Percentiles rank a stretch among this genome's conserved stretches.
These are phyloP conservation scores for Poterioochromonas sp. DNA, from an alignment of 352 stramenopile species.

Conservation along the genomic window DNA sequence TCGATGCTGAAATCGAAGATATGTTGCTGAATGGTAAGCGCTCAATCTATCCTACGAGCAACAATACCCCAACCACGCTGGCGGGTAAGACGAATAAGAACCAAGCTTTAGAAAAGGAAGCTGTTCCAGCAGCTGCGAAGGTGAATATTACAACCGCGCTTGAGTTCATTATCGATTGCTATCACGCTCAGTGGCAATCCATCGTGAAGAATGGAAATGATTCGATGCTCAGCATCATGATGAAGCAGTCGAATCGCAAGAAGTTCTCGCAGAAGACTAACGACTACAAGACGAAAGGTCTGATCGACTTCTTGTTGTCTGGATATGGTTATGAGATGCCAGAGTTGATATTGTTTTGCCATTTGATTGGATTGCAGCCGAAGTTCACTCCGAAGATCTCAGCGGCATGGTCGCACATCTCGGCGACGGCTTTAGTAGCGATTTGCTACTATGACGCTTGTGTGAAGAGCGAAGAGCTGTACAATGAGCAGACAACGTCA, in stretches of 20 bases:
- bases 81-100: too few species aligned
- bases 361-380: slow-evolving; percentile 9
- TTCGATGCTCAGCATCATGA: slow-evolving; percentile 6
- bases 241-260: not conserved
- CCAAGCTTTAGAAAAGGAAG: too few species aligned
- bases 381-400: not conserved
- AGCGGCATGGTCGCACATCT: not conserved
- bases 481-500: not conserved
- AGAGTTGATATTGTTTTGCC: not conserved
- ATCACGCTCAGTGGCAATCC: not conserved
- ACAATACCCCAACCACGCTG: too few species aligned
- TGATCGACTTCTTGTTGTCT: not conserved
- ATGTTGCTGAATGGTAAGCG: too few species aligned
- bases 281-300: not conserved
- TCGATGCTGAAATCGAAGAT: too few species aligned
- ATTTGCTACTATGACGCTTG: not conserved
- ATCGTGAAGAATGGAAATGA: slow-evolving; percentile 6
- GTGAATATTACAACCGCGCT: not conserved
- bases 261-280: slow-evolving; percentile 15
- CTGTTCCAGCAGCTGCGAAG: too few species aligned
- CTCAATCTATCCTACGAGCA: too few species aligned
- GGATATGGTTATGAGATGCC: not conserved
- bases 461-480: not conserved
- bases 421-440: not conserved
- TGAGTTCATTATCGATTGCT: slow-evolving; percentile 14